phyloP scores from a whole-genome alignment of 1,139 yeast species.

The Pneumocystis canis region DNA sequence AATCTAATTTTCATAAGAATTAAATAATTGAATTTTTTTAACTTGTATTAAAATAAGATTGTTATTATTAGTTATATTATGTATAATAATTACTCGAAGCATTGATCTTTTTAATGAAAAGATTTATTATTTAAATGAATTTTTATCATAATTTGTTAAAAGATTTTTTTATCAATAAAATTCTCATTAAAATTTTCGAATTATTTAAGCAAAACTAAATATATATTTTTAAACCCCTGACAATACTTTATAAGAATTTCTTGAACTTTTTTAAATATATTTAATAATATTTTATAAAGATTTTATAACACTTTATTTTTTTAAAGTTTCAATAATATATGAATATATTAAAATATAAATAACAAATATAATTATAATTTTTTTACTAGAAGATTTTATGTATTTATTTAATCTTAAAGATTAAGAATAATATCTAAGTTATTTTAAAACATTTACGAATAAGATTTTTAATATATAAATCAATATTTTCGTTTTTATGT shows the following conservation, averaged over 20 bases:
- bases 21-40: conserved; percentile 80
- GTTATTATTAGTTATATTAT: conserved; percentile 84
- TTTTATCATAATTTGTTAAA: conserved; percentile 77
- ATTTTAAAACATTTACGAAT: conserved; percentile 36
- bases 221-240: conserved; percentile 38
- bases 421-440: not conserved
- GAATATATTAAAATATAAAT: conserved; percentile 91
- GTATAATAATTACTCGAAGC: conserved; percentile 94
- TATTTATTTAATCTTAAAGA: conserved; percentile 49
- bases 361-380: conserved; percentile 93
- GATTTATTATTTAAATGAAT: conserved; percentile 78
- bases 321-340: conserved; percentile 86
- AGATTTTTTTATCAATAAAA: conserved; percentile 58
- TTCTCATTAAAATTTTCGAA: conserved; percentile 36
- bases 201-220: not conserved
- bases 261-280: conserved; percentile 77
- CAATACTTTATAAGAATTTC: conserved; percentile 86
- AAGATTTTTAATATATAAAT: conserved; percentile 80
- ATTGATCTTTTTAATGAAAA: conserved; percentile 80
- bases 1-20: conserved; percentile 82
- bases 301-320: conserved; percentile 90
- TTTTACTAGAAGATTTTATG: conserved; percentile 65
- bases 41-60: conserved; percentile 90
- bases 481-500: conserved; percentile 92
- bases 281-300: conserved; percentile 79